phyloP scores from a whole-genome alignment of 169 alveolate genomes.

The Plasmodium cynomolgi region DNA sequence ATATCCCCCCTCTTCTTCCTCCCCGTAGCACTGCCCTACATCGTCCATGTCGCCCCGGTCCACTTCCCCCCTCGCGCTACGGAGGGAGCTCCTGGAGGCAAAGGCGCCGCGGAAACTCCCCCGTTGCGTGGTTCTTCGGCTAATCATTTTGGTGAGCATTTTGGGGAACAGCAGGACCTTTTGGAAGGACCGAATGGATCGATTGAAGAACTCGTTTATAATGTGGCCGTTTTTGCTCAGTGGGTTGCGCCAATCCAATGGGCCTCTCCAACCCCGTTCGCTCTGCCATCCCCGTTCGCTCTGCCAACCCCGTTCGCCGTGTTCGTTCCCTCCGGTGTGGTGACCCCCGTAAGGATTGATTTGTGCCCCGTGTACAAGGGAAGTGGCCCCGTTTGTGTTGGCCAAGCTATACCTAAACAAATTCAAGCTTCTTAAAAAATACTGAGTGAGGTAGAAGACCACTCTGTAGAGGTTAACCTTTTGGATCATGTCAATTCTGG shows the following conservation, averaged over 20 bases:
- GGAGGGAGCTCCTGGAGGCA: not conserved
- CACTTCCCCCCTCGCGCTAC: not conserved
- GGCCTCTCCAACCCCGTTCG: not conserved
- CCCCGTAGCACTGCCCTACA: not conserved
- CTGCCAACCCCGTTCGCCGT: not conserved
- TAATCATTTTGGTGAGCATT: constrained; percentile 1
- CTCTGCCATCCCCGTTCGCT: not conserved
- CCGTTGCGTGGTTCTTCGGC: not conserved
- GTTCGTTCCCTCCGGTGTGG: not conserved
- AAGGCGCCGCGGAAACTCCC: not conserved
- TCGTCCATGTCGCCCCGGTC: not conserved
- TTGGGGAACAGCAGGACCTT: constrained; percentile 36
- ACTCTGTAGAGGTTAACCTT: constrained; percentile 30
- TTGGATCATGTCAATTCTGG: constrained; percentile 31
- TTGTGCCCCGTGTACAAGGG: not conserved
- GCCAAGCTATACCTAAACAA: constrained; percentile 11
- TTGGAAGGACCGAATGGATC: constrained; percentile 50
- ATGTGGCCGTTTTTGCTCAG: not conserved
- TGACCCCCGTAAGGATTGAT: not conserved
- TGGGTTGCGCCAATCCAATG: not conserved
- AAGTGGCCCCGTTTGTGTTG: not conserved
- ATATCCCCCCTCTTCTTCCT: not conserved
- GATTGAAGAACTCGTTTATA: constrained; percentile 13
- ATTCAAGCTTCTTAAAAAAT: constrained; percentile 46
- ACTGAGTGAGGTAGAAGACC: constrained; percentile 53